Base-by-base conservation (phyloP, 176 grass and related monocot genomes). In the Hsuehochloa calcarea region DNA sequence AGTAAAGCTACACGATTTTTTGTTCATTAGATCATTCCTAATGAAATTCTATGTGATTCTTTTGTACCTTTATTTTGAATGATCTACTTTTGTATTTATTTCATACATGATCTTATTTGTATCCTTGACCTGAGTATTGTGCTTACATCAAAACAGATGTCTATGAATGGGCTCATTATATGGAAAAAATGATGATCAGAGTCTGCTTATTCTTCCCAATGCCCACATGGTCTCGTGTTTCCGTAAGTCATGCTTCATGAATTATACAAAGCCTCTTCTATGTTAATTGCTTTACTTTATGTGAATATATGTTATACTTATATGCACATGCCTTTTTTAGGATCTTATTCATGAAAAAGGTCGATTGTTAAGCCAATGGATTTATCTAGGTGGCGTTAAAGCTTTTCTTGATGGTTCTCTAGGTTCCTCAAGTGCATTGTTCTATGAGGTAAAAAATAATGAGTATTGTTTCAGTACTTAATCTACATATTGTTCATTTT, bases 371-470 rank as follows among this genome's bases (percentile, higher is more conserved):
- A 96, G 93, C 39, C 77, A 95, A 79, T 99, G 96, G 96, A 91
- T 99, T 85, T 84, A 96, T 84, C 23, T 99, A 65, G 91, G 96
- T 79, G 96, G 96, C 82, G 96, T 99, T 78, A 99, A 99, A 96
- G 84, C 89, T 86, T 99, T 99, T 82, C 83, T 89, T 65, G 93
- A 96, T 93, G 96, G 96, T 66, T 96, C 96, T 5, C 68, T 99
- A 31, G 96, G 96, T 69, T 99, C 96, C 72, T 92, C 87, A 70
- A 92, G 93, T 89, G 96, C 96, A 72, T 74, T 94, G 37, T 94
- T 99, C 84, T 68, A 96, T 84, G 91, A 96, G 75, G 96, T 96
- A 75, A 89, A 78, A 59, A 77, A 5, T 51, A 34, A 43, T 27
- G 22, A 16, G 9, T 59, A 79, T 69, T 58, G 6, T 62, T 17